phyloP scores from a whole-genome alignment of 495 filamentous ascomycete species.

The Choiromyces venosus region DNA sequence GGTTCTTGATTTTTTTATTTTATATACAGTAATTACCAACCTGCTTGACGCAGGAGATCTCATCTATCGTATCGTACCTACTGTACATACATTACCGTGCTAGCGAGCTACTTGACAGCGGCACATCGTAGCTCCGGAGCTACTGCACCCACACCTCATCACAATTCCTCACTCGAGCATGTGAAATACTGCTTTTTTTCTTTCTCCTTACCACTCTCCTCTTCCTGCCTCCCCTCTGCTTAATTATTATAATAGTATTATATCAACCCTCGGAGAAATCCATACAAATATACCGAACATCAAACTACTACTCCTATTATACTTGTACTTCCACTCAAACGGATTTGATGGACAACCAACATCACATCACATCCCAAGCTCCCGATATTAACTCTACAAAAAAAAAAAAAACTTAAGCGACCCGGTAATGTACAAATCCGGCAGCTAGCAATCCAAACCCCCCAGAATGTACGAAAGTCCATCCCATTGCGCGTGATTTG shows the following conservation, averaged over 20 bases:
- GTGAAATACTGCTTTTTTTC: not conserved
- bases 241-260: no score
- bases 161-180: not conserved
- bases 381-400: not conserved
- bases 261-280: not conserved
- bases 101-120: not conserved
- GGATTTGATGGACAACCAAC: no score
- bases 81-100: not conserved
- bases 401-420: not conserved
- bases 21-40: not conserved
- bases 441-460: not conserved
- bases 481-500: not conserved
- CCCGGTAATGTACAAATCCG: not conserved
- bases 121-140: not conserved
- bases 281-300: not conserved
- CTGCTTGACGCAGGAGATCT: not conserved
- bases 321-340: no score
- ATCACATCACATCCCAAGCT: not conserved
- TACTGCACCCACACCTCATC: not conserved
- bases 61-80: not conserved
- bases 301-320: not conserved
- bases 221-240: not conserved
- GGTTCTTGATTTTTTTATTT: not conserved
- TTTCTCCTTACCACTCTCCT: not conserved
- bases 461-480: not conserved